Percentiles rank a stretch among this genome's conserved stretches.
Evolutionary conservation across 345 rosid genomes (phyloP).

Genomic region (Eucalyptus viminalis): DNA sequence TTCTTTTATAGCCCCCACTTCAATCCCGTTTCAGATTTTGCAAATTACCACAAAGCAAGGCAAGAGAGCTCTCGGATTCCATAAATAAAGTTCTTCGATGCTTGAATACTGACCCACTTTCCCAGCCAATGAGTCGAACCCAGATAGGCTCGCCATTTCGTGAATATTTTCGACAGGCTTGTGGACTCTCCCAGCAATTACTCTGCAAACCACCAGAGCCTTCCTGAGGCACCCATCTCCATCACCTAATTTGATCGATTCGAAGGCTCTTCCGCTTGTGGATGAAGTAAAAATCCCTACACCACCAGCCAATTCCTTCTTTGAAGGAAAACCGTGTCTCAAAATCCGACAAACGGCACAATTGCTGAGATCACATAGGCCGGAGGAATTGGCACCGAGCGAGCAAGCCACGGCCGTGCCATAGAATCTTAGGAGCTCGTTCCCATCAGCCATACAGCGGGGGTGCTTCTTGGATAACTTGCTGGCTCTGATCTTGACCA

Average conservation of each 20-base stretch:
- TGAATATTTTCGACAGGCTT: slow-evolving; percentile 24
- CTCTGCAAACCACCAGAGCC: slow-evolving; percentile 60
- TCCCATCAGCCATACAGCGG: slow-evolving; percentile 73
- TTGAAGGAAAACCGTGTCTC: slow-evolving; percentile 31
- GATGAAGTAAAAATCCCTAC: slow-evolving; percentile 46
- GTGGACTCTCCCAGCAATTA: slow-evolving; percentile 57
- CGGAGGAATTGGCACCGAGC: slow-evolving; percentile 26
- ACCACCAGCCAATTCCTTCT: slow-evolving; percentile 1
- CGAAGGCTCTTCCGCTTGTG: slow-evolving; percentile 31
- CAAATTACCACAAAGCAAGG: slow-evolving; percentile 68
- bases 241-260: slow-evolving; percentile 3
- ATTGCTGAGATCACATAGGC: slow-evolving; percentile 21
- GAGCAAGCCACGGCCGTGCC: slow-evolving; percentile 37
- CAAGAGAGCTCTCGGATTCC: slow-evolving; percentile 50
- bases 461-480: slow-evolving; percentile 40
- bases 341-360: slow-evolving; percentile 52
- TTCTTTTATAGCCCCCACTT: background rate
- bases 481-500: slow-evolving; percentile 41
- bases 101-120: slow-evolving; percentile 12
- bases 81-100: slow-evolving; percentile 42
- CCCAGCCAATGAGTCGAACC: slow-evolving; percentile 63
- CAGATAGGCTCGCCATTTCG: slow-evolving; percentile 14
- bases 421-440: slow-evolving; percentile 57
- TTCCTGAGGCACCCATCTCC: background rate
- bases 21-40: slow-evolving; percentile 4